Conservation (phyloP, 164 flowering plant genomes). For the Aristolochia contorta region DNA sequence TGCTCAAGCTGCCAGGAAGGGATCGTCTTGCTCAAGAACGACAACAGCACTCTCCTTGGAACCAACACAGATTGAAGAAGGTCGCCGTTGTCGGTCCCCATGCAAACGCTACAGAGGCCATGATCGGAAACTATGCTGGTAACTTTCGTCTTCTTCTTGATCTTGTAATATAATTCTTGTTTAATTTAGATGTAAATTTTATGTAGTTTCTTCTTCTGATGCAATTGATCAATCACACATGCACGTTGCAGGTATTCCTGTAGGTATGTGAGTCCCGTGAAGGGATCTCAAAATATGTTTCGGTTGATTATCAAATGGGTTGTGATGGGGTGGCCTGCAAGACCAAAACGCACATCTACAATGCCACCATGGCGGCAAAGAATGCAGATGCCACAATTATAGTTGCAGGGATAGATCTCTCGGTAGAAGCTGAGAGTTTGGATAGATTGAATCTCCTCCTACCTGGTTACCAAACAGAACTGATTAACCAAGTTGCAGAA, state of each 20-base stretch:
- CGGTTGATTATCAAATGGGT: neutral
- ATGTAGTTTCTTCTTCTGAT: neutral
- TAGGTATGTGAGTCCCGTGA: neutral
- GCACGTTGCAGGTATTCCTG: slow-evolving; percentile 20
- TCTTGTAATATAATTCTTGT: neutral
- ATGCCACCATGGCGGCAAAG: slow-evolving; percentile 44
- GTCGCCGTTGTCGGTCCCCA: slow-evolving; percentile 45
- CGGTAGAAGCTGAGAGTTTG: slow-evolving; percentile 45
- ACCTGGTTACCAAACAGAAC: slow-evolving; percentile 65
- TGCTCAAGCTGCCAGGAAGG: slow-evolving; percentile 14
- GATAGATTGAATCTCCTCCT: slow-evolving; percentile 48
- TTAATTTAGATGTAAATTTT: no score
- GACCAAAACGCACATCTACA: slow-evolving; percentile 22
- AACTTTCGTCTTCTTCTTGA: no score
- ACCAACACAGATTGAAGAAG: slow-evolving; percentile 3
- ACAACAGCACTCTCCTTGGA: slow-evolving; percentile 16
- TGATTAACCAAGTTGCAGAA: slow-evolving; percentile 42
- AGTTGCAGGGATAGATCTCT: slow-evolving; percentile 56
- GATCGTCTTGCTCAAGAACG: slow-evolving; percentile 47
- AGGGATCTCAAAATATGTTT: slow-evolving; percentile 1
- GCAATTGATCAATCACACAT: neutral
- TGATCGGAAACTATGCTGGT: slow-evolving; percentile 51
- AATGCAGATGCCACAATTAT: slow-evolving; percentile 59
- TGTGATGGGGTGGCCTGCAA: slow-evolving; percentile 38
- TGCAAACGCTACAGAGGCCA: slow-evolving; percentile 25